These are phyloP conservation scores for Rhizoctonia solani DNA, from an alignment of 1,284 basidiomycete species.

Conservation along the genomic window DNA sequence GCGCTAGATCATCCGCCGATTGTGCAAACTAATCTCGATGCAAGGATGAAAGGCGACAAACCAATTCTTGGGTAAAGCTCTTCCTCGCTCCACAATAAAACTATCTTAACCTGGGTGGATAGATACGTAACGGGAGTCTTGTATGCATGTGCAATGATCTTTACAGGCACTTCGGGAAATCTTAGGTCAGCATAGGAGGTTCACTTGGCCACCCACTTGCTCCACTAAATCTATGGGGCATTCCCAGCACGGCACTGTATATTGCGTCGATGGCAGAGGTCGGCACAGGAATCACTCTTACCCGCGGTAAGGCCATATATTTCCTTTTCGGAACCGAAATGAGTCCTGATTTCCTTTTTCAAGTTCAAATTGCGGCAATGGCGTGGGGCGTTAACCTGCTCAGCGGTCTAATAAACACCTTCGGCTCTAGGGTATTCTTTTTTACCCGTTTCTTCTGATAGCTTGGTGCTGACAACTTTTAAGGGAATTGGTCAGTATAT, in stretches of 20 bases:
- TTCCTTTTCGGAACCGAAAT: not conserved
- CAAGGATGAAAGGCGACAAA: slow-evolving; percentile 61
- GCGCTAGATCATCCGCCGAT: not conserved
- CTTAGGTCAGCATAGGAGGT: slow-evolving; percentile 50
- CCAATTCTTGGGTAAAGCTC: slow-evolving; percentile 57
- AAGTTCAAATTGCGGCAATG: slow-evolving; percentile 53
- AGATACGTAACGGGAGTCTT: slow-evolving; percentile 61
- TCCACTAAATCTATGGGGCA: not conserved
- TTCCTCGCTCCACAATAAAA: not conserved
- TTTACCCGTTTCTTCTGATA: no score
- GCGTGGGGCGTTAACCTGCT: slow-evolving; percentile 63
- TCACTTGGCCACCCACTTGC: not conserved
- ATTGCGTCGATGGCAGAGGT: slow-evolving; percentile 60
- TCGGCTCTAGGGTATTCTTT: slow-evolving; percentile 64
- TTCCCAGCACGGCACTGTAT: slow-evolving; percentile 55
- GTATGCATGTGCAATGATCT: slow-evolving; percentile 64
- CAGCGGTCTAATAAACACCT: slow-evolving; percentile 58
- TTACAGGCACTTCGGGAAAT: slow-evolving; percentile 65
- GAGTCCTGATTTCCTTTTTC: not conserved
- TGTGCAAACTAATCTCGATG: slow-evolving; percentile 49
- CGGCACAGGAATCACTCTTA: slow-evolving; percentile 52
- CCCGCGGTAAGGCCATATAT: slow-evolving; percentile 42
- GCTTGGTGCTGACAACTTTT: no score
- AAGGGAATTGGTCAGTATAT: slow-evolving; percentile 60
- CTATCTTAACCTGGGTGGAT: not conserved